Base-by-base conservation (phyloP, 164 flowering plant species). In the Akebia trifoliata region DNA sequence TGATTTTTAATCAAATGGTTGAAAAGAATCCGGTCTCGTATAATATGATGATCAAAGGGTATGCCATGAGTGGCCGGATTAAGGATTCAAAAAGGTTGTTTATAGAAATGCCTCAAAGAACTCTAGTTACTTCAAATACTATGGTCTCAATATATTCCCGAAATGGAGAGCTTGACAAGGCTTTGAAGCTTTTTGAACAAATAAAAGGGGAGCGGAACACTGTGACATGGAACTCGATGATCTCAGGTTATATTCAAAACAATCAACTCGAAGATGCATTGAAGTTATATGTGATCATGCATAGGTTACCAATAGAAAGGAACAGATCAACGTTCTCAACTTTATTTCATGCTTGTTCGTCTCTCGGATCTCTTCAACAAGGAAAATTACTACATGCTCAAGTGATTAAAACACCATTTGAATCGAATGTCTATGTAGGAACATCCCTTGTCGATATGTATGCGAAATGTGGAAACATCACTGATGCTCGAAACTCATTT, bases 141-240 rank as follows among this genome's bases (percentile, higher is more conserved):
- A 84, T 87, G 89, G 82, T 87, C 58, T 64, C 78, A 4, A 73
- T 77, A 31, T 79, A 78, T 65, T 72, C 78, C n/a, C 65, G 73
- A 54, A 76, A 56, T 49, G 77, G 79, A 31, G 77, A 81, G 50
- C 43, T 84, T 32, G 72, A 63, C 9, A 73, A 76, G 44, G 89
- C 89, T 58, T 25, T 76, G 63, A 59, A 70, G 42, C 74, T 84
- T 46, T 87, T 87, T 56, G 79, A 81, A 43, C 74, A 58, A 58
- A 76, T 56, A 7, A 82, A 78, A 52, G 63, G 49, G 24, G 68
- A 75, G 54, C 66, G 77, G 48, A 67, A 76, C 59, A 56, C 84
- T 21, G 80, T 81, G 38, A 81, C 85, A n/a, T 87, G 91, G 95
- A 87, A 83, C 61, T 76, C 87, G 6, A 83, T 85, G 83, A 78